A percentile compares a stretch with the other conserved stretches of the same genome.
phyloP scores from a whole-genome alignment of 2,329 filamentous ascomycete species.

The Fusarium dlaminii region DNA sequence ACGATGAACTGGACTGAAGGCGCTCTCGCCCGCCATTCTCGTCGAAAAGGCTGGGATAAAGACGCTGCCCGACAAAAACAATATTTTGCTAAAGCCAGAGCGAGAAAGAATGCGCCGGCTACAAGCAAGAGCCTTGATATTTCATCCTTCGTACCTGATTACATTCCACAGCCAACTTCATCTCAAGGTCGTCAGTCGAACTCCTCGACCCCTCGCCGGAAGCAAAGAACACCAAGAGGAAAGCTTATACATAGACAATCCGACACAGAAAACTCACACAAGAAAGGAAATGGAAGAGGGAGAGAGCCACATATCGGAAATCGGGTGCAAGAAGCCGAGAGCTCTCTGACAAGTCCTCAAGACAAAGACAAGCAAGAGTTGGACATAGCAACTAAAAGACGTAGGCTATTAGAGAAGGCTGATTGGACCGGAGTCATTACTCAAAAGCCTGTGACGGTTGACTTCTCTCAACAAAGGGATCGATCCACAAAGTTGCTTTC shows the following conservation, averaged over 20 bases:
- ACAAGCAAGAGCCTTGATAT: neutral
- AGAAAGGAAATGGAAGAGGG: neutral
- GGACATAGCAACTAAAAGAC: conserved; percentile 39
- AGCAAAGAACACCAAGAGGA: conserved; percentile 10
- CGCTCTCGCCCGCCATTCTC: conserved; percentile 49
- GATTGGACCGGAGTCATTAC: conserved; percentile 47
- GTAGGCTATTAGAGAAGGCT: conserved; percentile 38
- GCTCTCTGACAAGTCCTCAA: neutral
- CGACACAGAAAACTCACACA: neutral
- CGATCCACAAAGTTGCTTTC: neutral
- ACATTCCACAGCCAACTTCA: conserved; percentile 27
- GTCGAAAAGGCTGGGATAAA: conserved; percentile 46
- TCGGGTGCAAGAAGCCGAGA: neutral
- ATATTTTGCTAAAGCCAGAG: conserved; percentile 51
- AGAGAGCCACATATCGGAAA: neutral
- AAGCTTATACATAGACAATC: conserved; percentile 16
- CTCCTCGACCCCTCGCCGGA: conserved; percentile 1
- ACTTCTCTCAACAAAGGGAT: conserved; percentile 29
- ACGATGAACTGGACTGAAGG: conserved; percentile 57
- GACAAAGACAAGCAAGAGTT: neutral
- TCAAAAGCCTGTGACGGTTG: conserved; percentile 43
- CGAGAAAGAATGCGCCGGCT: conserved; percentile 26
- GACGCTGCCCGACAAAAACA: conserved; percentile 50
- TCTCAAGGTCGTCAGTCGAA: neutral
- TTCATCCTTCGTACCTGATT: conserved; percentile 42